Percentiles rank a stretch among this genome's conserved stretches.
Evolutionary conservation across 148 eudicot species (phyloP).

Genomic region (Persicaria maculosa): DNA sequence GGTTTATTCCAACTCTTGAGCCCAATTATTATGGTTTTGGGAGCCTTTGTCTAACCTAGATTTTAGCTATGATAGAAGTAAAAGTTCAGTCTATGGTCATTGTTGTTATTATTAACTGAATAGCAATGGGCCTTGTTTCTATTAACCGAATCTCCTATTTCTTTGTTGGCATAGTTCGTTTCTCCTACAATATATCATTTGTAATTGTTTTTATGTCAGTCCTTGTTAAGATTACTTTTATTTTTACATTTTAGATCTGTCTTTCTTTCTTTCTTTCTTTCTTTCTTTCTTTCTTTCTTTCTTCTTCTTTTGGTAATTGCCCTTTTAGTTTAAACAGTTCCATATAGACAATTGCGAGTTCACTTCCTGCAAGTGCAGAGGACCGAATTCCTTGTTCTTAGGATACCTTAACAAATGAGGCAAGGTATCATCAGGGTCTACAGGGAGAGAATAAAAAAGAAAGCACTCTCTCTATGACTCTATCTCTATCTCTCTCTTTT

Average conservation of each 20-base stretch:
- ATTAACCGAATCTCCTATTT: constrained; percentile 7
- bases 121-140: constrained; percentile 8
- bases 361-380: constrained; percentile 36
- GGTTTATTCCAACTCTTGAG: constrained; percentile 18
- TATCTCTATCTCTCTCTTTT: background rate
- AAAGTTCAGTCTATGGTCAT: constrained; percentile 15
- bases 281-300: background rate
- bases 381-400: constrained; percentile 43
- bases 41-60: constrained; percentile 22
- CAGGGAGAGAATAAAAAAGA: constrained; percentile 20
- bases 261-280: too few relatives aligned
- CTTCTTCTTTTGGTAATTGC: constrained; percentile 4
- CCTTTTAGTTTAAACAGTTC: constrained; percentile 22
- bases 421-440: constrained; percentile 53
- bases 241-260: background rate
- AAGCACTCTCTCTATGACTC: constrained; percentile 7
- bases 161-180: background rate
- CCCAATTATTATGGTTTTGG: constrained; percentile 20
- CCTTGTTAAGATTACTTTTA: background rate
- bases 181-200: background rate
- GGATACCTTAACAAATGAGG: constrained; percentile 48
- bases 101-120: constrained; percentile 14
- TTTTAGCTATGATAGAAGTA: constrained; percentile 24
- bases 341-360: constrained; percentile 29
- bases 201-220: background rate